These are phyloP conservation scores for Gossypium mustelinum DNA, from an alignment of 345 rosid genomes.

Conservation along the genomic window DNA sequence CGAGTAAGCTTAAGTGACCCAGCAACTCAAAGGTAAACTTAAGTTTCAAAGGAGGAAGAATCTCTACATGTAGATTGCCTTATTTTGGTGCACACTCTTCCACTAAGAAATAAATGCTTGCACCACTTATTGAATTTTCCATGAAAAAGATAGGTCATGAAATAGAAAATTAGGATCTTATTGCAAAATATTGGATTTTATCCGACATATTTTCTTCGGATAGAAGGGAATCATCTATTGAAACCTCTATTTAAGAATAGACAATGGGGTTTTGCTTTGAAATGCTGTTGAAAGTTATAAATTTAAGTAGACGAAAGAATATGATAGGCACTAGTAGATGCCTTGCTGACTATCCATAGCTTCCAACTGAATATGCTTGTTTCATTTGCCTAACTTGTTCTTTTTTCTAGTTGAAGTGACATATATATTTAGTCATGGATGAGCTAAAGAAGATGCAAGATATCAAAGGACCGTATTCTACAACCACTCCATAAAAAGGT, in stretches of 20 bases:
- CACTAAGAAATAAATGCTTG: neutral
- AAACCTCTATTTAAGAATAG: neutral
- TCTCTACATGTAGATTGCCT: neutral
- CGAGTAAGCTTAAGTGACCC: neutral
- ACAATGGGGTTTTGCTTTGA: conserved; percentile 11
- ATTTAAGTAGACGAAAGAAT: conserved; percentile 23
- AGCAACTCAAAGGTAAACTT: neutral
- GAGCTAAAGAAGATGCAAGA: conserved; percentile 11
- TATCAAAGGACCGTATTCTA: neutral
- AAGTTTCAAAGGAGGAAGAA: neutral
- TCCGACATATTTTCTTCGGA: neutral
- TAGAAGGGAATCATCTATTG: conserved; percentile 29
- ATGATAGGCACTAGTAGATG: conserved; percentile 16
- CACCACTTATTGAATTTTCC: neutral
- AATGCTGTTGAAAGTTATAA: conserved; percentile 7
- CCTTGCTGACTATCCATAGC: conserved; percentile 15
- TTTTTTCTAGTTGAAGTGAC: conserved; percentile 1
- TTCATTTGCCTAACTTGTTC: conserved; percentile 3
- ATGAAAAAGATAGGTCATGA: neutral
- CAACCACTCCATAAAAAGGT: neutral
- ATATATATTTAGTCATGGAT: conserved; percentile 1
- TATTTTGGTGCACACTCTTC: conserved; percentile 1
- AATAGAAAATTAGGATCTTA: neutral
- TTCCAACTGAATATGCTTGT: neutral
- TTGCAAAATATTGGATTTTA: neutral